These are phyloP conservation scores for Verticillium longisporum DNA, from an alignment of 2,329 filamentous ascomycete species.

Conservation along the genomic window DNA sequence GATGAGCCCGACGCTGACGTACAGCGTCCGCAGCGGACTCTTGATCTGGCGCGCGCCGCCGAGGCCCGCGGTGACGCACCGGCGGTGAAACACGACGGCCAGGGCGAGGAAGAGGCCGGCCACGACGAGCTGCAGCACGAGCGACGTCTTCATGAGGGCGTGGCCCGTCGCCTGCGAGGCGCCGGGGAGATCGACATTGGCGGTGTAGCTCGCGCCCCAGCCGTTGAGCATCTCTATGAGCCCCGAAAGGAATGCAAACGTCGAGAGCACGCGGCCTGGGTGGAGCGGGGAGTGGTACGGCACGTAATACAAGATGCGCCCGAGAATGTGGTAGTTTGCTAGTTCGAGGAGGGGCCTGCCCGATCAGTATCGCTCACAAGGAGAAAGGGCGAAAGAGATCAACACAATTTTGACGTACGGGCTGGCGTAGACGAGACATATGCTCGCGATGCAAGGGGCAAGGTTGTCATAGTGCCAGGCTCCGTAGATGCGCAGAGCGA, in stretches of 20 bases:
- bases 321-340: constrained; percentile 55
- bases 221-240: constrained; percentile 42
- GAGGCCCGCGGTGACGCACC: constrained; percentile 29
- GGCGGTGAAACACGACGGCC: constrained; percentile 39
- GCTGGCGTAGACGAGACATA: constrained; percentile 26
- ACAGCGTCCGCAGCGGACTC: constrained; percentile 39
- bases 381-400: not conserved
- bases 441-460: constrained; percentile 22
- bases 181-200: constrained; percentile 34
- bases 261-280: constrained; percentile 35
- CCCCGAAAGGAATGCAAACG: constrained; percentile 37
- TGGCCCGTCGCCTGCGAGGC: constrained; percentile 32
- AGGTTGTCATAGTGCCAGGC: constrained; percentile 23
- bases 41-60: constrained; percentile 21
- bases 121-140: constrained; percentile 49
- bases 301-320: constrained; percentile 52
- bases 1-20: constrained; percentile 41
- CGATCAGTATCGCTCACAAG: not conserved
- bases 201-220: constrained; percentile 38
- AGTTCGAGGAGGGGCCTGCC: constrained; percentile 49
- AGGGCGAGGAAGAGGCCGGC: constrained; percentile 41
- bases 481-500: constrained; percentile 33
- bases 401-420: constrained; percentile 17
- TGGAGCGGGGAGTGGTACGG: constrained; percentile 49
- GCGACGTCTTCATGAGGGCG: constrained; percentile 39